Percentiles rank a stretch among this genome's conserved stretches.
Conservation (phyloP, 768 basidiomycete genomes). For the Coprinopsis marcescibilis region DNA sequence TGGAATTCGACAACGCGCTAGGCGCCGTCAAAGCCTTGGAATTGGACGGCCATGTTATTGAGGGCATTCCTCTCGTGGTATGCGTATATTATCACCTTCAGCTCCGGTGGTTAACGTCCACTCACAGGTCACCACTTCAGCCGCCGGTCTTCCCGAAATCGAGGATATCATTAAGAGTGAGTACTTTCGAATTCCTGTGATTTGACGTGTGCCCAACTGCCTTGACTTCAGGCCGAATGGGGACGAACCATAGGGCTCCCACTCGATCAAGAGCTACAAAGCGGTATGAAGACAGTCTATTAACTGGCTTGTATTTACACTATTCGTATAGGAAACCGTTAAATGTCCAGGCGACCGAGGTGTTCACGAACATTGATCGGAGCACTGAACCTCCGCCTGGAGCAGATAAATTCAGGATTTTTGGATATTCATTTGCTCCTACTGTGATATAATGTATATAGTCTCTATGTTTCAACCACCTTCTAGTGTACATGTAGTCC, state of each 20-base stretch:
- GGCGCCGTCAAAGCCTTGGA: conserved; percentile 37
- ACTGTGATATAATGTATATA: conserved; percentile 4
- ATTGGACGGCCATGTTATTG: conserved; percentile 30
- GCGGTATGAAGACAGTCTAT: not conserved
- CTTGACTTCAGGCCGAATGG: no score
- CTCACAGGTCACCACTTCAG: conserved; percentile 28
- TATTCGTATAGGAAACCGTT: not conserved
- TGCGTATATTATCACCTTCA: conserved; percentile 16
- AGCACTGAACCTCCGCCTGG: no score
- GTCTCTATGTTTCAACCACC: conserved; percentile 1
- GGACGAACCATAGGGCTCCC: no score
- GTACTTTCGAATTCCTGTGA: conserved; percentile 3
- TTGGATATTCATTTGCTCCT: conserved; percentile 3
- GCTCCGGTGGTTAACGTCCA: not conserved
- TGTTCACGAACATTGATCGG: no score
- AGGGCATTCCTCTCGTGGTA: conserved; percentile 37
- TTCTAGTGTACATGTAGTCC: not conserved
- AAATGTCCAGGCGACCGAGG: not conserved
- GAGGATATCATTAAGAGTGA: conserved; percentile 25
- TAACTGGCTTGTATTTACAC: not conserved
- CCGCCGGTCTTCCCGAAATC: conserved; percentile 37
- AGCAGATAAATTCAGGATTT: not conserved
- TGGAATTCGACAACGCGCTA: conserved; percentile 35
- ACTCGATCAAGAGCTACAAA: no score
- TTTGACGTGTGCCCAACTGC: no score